phyloP scores from a whole-genome alignment of 805 yeast species.

The Cyberlindnera mississippiensis region DNA sequence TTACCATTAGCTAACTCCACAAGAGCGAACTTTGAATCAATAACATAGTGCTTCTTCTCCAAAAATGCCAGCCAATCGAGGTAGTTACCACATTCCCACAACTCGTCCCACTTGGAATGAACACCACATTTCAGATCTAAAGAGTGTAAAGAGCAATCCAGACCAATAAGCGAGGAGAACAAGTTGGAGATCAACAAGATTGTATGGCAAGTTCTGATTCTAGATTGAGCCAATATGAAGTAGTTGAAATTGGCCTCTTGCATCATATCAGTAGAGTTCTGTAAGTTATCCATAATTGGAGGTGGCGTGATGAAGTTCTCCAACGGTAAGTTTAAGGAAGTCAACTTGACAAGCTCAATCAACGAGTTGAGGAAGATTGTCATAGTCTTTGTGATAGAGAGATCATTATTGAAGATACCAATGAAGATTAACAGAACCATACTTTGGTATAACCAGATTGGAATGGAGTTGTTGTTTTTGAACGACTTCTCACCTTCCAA shows the following conservation, averaged over 20 bases:
- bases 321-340: constrained; percentile 63
- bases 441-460: constrained; percentile 84
- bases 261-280: constrained; percentile 27
- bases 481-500: constrained; percentile 42
- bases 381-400: constrained; percentile 70
- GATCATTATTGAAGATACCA: constrained; percentile 71
- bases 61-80: constrained; percentile 48
- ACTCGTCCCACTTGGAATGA: constrained; percentile 53
- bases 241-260: constrained; percentile 38
- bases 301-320: constrained; percentile 41
- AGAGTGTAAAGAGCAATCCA: constrained; percentile 40
- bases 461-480: constrained; percentile 51
- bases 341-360: constrained; percentile 69
- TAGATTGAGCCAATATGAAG: constrained; percentile 68
- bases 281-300: constrained; percentile 34
- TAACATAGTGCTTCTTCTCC: constrained; percentile 32
- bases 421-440: constrained; percentile 76
- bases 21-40: constrained; percentile 52
- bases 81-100: constrained; percentile 53
- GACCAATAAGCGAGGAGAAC: constrained; percentile 45
- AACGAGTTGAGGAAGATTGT: constrained; percentile 78
- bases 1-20: constrained; percentile 54
- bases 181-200: constrained; percentile 56
- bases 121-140: constrained; percentile 59
- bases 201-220: constrained; percentile 70